These are phyloP conservation scores for Tricladium varicosporioides DNA, from an alignment of 2,329 filamentous ascomycete genomes.

Conservation along the genomic window DNA sequence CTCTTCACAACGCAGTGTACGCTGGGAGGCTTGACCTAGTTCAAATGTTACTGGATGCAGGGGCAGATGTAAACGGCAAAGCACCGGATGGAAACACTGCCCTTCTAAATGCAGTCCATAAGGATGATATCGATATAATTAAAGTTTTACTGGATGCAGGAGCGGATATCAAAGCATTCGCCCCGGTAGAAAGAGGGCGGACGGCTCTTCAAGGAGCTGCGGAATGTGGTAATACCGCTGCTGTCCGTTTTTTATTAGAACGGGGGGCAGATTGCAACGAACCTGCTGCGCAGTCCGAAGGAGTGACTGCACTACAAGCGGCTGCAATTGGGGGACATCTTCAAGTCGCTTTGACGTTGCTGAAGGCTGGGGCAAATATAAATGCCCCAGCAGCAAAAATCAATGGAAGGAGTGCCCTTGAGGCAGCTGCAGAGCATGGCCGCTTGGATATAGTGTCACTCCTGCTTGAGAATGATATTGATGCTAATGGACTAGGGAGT, in stretches of 20 bases:
- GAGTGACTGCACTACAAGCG: conserved; percentile 9
- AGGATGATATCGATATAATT: not conserved
- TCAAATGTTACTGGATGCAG: not conserved
- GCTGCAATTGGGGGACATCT: conserved; percentile 7
- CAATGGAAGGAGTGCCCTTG: conserved; percentile 8
- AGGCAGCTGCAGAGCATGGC: conserved; percentile 12
- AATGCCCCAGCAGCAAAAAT: conserved; percentile 10
- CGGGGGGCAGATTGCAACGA: conserved; percentile 1
- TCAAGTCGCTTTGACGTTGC: not conserved
- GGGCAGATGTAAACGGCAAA: not conserved
- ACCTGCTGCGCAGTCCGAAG: not conserved
- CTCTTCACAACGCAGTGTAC: not conserved
- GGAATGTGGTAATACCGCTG: not conserved
- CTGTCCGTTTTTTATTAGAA: conserved; percentile 2
- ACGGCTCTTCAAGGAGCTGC: not conserved
- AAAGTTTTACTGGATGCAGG: not conserved
- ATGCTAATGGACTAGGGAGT: not conserved
- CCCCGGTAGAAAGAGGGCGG: not conserved
- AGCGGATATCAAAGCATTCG: not conserved
- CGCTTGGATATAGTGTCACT: conserved; percentile 17
- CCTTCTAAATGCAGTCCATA: not conserved
- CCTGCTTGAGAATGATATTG: conserved; percentile 15
- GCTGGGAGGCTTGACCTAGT: not conserved
- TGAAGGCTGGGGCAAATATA: conserved; percentile 6
- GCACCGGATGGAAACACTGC: not conserved